phyloP scores from a whole-genome alignment of 441 rosid genomes.

The Hypseocharis bilobata region DNA sequence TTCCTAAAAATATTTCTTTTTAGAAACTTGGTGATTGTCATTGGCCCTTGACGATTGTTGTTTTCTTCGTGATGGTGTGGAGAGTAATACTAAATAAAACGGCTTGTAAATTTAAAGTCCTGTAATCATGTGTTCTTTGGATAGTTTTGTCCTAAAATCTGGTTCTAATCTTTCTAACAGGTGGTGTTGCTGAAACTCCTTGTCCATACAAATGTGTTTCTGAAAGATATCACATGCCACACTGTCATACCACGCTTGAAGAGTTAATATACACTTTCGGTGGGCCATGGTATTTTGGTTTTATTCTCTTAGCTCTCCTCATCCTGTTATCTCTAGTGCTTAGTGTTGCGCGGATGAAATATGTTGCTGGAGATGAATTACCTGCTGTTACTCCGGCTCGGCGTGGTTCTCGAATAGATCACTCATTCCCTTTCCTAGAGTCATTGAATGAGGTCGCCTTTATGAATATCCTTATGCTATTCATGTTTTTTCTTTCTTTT shows the following conservation, averaged over 20 bases:
- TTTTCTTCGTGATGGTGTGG: neutral
- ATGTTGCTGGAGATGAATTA: conserved; percentile 65
- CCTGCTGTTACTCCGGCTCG: conserved; percentile 51
- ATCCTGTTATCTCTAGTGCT: conserved; percentile 72
- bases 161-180: conserved; percentile 28
- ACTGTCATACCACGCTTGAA: conserved; percentile 78
- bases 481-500: neutral
- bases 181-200: conserved; percentile 73
- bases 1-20: neutral
- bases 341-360: conserved; percentile 86
- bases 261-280: conserved; percentile 88
- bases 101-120: neutral
- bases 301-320: conserved; percentile 63
- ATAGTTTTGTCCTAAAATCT: conserved; percentile 16
- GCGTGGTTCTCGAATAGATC: conserved; percentile 57
- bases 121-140: neutral
- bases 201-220: conserved; percentile 77
- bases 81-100: neutral
- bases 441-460: conserved; percentile 67
- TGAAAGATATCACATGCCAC: conserved; percentile 82
- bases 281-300: conserved; percentile 79
- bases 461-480: neutral
- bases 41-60: conserved; percentile 3
- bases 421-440: conserved; percentile 84
- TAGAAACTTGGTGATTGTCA: conserved; percentile 3